Conservation (phyloP, 1,139 yeast species). For the Geotrichum cucujoidarum region DNA sequence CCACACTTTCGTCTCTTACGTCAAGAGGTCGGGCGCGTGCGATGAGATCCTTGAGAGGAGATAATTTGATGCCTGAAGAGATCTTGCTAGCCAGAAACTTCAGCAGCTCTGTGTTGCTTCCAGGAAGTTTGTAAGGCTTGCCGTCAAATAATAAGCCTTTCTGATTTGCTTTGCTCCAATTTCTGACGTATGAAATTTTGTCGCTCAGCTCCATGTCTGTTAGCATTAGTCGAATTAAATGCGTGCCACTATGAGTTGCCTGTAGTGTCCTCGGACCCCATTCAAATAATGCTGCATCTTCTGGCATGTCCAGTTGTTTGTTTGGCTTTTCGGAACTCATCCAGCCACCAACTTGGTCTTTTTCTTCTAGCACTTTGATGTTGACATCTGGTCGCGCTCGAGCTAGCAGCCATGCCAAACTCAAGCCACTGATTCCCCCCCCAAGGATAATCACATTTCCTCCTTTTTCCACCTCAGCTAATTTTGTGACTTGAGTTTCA, state of each 20-base stretch:
- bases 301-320: constrained; percentile 18
- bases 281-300: constrained; percentile 31
- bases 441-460: constrained; percentile 51
- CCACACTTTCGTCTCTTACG: constrained; percentile 63
- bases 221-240: constrained; percentile 35
- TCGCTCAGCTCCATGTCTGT: constrained; percentile 43
- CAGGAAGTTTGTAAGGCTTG: constrained; percentile 34
- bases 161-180: constrained; percentile 50
- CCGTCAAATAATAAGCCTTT: constrained; percentile 49
- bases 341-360: constrained; percentile 69
- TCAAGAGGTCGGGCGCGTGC: constrained; percentile 26
- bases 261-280: constrained; percentile 43
- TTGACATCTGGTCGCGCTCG: constrained; percentile 59
- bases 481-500: constrained; percentile 29
- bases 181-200: constrained; percentile 46
- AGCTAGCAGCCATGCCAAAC: constrained; percentile 68
- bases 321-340: constrained; percentile 45
- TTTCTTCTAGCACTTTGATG: constrained; percentile 58
- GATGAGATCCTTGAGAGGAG: constrained; percentile 35
- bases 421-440: constrained; percentile 81
- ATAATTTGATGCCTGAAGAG: constrained; percentile 39
- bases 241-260: constrained; percentile 38
- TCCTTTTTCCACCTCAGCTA: constrained; percentile 29
- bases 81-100: constrained; percentile 34
- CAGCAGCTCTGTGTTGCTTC: constrained; percentile 25